Evolutionary conservation across 805 yeast species (phyloP).

Genomic region (Suhomyces sp.): DNA sequence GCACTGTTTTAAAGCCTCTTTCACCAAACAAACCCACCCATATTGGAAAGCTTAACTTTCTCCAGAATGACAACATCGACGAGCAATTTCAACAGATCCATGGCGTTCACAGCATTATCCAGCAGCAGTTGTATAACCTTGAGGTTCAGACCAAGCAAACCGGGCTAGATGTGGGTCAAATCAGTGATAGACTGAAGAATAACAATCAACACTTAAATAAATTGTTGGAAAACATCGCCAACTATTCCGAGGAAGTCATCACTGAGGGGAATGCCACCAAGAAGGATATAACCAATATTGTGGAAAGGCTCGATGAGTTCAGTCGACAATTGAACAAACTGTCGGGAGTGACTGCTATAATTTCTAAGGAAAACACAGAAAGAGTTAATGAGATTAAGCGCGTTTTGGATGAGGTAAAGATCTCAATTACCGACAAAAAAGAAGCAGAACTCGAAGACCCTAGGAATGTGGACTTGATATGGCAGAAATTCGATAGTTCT

Average conservation of each 20-base stretch:
- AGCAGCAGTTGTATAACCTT: conserved; percentile 27
- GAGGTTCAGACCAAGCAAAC: conserved; percentile 38
- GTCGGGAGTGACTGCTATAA: neutral
- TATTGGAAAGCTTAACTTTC: conserved; percentile 27
- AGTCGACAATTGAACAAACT: conserved; percentile 2
- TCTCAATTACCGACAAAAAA: neutral
- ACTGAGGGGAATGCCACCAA: conserved; percentile 38
- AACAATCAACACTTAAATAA: conserved; percentile 39
- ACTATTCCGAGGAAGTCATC: conserved; percentile 34
- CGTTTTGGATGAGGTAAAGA: neutral
- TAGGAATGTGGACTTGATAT: no score
- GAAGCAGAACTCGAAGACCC: no score
- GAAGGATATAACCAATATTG: conserved; percentile 24
- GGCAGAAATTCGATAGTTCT: no score
- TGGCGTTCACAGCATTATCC: conserved; percentile 25
- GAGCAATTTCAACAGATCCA: conserved; percentile 34
- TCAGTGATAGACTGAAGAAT: conserved; percentile 40
- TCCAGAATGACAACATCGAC: conserved; percentile 34
- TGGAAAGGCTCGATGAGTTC: conserved; percentile 17
- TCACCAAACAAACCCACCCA: conserved; percentile 26
- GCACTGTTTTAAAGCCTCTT: conserved; percentile 24
- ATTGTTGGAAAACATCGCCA: conserved; percentile 32
- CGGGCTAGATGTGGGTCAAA: conserved; percentile 34
- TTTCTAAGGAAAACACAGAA: neutral
- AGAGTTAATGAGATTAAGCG: neutral